These are phyloP conservation scores for Malus asiatica DNA, from an alignment of 306 rosid species.

Conservation along the genomic window DNA sequence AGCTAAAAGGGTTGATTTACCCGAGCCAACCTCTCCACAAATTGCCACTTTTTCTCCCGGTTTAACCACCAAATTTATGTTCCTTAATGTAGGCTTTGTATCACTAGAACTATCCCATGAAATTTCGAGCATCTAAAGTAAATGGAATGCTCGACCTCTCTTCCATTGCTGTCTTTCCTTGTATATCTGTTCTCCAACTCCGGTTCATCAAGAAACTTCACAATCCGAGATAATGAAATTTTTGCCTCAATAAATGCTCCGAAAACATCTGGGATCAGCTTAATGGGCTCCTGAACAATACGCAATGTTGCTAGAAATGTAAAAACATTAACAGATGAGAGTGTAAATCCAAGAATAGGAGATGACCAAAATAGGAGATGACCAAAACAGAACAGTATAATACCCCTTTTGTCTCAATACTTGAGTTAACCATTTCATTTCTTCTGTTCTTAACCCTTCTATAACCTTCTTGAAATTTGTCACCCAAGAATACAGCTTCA, in stretches of 20 bases:
- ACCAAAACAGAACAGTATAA: constrained; percentile 14
- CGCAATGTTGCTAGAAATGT: constrained; percentile 27
- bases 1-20: constrained; percentile 31
- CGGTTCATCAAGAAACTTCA: constrained; percentile 22
- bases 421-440: constrained; percentile 3
- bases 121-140: constrained; percentile 6
- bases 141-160: constrained; percentile 10
- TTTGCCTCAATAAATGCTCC: constrained; percentile 26
- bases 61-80: constrained; percentile 14
- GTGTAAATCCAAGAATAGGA: constrained; percentile 2
- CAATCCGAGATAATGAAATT: constrained; percentile 19
- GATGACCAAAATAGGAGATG: constrained; percentile 15
- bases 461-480: constrained; percentile 16
- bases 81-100: constrained; percentile 7
- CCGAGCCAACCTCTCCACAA: constrained; percentile 33
- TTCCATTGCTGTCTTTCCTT: not conserved
- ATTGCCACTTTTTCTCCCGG: constrained; percentile 25
- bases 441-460: constrained; percentile 17
- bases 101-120: constrained; percentile 19
- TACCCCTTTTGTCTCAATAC: constrained; percentile 11
- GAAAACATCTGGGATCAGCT: constrained; percentile 17
- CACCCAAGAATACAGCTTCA: constrained; percentile 35
- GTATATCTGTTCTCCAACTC: constrained; percentile 10
- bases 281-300: constrained; percentile 28
- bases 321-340: constrained; percentile 17